A percentile compares a stretch with the other conserved stretches of the same genome.
These are phyloP conservation scores for Aspergillus ruber DNA, from an alignment of 2,329 filamentous ascomycete genomes.

Conservation along the genomic window DNA sequence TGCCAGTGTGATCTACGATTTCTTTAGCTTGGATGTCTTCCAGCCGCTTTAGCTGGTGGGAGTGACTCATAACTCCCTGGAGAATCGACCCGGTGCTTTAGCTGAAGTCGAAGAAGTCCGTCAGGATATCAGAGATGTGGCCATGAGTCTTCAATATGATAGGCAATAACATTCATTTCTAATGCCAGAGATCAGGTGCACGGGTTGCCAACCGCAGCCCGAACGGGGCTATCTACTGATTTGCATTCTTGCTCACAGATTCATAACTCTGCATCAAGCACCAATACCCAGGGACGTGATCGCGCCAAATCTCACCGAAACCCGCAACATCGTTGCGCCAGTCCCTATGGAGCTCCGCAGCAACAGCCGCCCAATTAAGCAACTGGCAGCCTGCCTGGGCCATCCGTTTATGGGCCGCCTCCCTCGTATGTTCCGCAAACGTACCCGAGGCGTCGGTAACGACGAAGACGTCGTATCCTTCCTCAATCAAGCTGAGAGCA, in stretches of 20 bases:
- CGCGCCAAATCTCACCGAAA: conserved; percentile 7
- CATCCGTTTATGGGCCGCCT: conserved; percentile 1
- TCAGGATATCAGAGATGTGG: too few species aligned
- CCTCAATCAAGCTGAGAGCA: conserved; percentile 62
- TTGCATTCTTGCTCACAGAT: neutral
- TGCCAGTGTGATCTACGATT: too few species aligned
- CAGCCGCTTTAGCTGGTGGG: too few species aligned
- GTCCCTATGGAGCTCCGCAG: conserved; percentile 8
- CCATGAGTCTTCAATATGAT: too few species aligned
- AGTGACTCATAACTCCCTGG: too few species aligned
- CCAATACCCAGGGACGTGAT: conserved; percentile 8
- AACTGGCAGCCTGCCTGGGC: conserved; percentile 5
- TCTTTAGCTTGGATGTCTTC: too few species aligned
- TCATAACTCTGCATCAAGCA: conserved; percentile 1
- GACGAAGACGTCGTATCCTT: conserved; percentile 67
- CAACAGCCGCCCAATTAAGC: conserved; percentile 5
- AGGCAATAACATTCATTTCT: too few species aligned
- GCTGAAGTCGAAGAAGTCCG: too few species aligned
- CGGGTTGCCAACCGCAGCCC: too few species aligned
- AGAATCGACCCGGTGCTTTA: too few species aligned
- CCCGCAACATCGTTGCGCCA: conserved; percentile 10
- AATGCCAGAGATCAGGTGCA: too few species aligned
- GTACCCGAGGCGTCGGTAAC: conserved; percentile 68
- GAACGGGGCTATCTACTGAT: too few species aligned
- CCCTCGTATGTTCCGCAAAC: conserved; percentile 48